Conservation (phyloP, 148 eudicot species). For the Persicaria tinctoria region DNA sequence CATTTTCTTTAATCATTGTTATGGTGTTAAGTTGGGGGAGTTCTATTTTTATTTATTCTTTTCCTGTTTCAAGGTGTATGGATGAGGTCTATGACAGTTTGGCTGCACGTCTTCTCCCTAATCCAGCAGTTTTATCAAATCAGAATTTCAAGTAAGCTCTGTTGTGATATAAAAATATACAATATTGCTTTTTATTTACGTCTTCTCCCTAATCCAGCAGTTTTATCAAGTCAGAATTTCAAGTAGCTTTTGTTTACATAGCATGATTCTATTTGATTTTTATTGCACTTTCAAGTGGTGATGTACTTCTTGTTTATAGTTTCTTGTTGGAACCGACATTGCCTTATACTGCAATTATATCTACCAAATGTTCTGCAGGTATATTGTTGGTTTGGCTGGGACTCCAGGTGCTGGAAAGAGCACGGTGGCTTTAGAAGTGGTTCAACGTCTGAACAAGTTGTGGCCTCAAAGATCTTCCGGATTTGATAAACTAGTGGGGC, state of each 20-base stretch:
- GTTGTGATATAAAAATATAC: not conserved
- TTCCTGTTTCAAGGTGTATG: slow-evolving; percentile 50
- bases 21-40: not conserved
- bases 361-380: slow-evolving; percentile 39
- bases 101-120: slow-evolving; percentile 70
- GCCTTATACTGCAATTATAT: not conserved
- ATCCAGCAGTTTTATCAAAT: slow-evolving; percentile 58
- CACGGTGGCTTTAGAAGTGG: slow-evolving; percentile 80
- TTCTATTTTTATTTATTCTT: not conserved
- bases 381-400: slow-evolving; percentile 89
- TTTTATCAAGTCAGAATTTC: slow-evolving; percentile 45
- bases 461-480: slow-evolving; percentile 67
- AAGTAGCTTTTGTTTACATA: slow-evolving; percentile 15
- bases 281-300: not conserved
- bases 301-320: not conserved
- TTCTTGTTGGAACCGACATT: not conserved
- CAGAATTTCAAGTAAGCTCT: slow-evolving; percentile 67
- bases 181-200: not conserved
- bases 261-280: not conserved
- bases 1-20: not conserved
- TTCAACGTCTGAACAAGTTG: slow-evolving; percentile 59
- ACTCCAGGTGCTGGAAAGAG: slow-evolving; percentile 99
- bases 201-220: slow-evolving; percentile 60
- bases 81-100: slow-evolving; percentile 75
- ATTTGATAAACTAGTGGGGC: slow-evolving; percentile 51